These are phyloP conservation scores for Arxiozyma slooffiae DNA, from an alignment of 1,139 yeast species.

Conservation along the genomic window DNA sequence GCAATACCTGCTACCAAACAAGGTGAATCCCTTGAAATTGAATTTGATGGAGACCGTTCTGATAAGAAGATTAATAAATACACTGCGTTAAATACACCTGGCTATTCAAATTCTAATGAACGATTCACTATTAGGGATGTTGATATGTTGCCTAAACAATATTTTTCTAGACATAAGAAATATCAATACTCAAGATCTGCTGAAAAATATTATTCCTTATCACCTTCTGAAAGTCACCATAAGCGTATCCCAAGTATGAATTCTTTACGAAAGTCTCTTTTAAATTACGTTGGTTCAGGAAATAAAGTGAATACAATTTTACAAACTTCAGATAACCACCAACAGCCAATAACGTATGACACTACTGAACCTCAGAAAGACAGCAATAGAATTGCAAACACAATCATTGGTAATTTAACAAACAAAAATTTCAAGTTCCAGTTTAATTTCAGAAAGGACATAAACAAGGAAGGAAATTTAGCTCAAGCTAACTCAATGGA, in stretches of 20 bases:
- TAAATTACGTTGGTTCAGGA: constrained; percentile 12
- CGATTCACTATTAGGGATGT: constrained; percentile 21
- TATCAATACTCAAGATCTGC: constrained; percentile 2
- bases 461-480: too few species aligned
- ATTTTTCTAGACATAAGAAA: constrained; percentile 3
- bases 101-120: constrained; percentile 11
- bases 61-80: not conserved
- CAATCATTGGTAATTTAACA: constrained; percentile 20
- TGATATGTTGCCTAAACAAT: constrained; percentile 16
- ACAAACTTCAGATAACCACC: not conserved
- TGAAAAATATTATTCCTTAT: not conserved
- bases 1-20: constrained; percentile 75
- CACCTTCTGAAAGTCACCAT: constrained; percentile 1
- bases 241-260: constrained; percentile 8
- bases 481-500: not conserved
- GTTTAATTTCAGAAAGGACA: constrained; percentile 20
- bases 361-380: constrained; percentile 1
- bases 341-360: not conserved
- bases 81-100: not conserved
- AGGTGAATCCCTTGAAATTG: constrained; percentile 72
- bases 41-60: constrained; percentile 29
- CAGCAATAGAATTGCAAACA: constrained; percentile 5
- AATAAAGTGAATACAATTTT: not conserved
- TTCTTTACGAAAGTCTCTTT: constrained; percentile 19
- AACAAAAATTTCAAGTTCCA: constrained; percentile 28